These are phyloP conservation scores for Saturnispora sanitii DNA, from an alignment of 805 yeast species.

Conservation along the genomic window DNA sequence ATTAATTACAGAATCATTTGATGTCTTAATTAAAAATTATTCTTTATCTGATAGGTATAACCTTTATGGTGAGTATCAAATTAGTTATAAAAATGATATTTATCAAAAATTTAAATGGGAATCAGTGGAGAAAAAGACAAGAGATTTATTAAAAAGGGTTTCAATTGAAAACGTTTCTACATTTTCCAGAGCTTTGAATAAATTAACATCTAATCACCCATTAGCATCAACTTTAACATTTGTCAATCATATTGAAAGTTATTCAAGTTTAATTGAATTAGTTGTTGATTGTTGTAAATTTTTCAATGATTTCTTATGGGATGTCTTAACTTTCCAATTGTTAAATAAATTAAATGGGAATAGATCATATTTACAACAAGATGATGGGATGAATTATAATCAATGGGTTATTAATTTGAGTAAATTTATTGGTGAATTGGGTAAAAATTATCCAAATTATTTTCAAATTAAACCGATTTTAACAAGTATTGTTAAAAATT, in stretches of 20 bases:
- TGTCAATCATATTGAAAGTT: conserved; percentile 79
- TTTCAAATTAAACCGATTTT: conserved; percentile 60
- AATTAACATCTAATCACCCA: conserved; percentile 68
- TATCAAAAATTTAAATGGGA: conserved; percentile 47
- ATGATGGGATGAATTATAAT: conserved; percentile 70
- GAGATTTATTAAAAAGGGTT: conserved; percentile 65
- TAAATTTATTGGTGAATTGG: conserved; percentile 64
- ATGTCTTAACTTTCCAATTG: conserved; percentile 64
- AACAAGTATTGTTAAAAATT: conserved; percentile 47
- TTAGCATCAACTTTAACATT: conserved; percentile 63
- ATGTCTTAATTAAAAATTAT: conserved; percentile 38
- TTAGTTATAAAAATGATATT: conserved; percentile 45
- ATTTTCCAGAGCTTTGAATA: conserved; percentile 65
- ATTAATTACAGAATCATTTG: conserved; percentile 49
- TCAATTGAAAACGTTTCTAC: conserved; percentile 69
- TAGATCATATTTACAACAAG: conserved; percentile 58
- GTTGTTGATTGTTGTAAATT: conserved; percentile 71
- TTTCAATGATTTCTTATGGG: conserved; percentile 77
- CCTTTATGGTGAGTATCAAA: conserved; percentile 69
- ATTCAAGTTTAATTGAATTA: conserved; percentile 72
- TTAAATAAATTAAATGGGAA: conserved; percentile 60
- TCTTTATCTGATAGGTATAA: conserved; percentile 59
- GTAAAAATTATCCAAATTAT: conserved; percentile 38
- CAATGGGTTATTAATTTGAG: conserved; percentile 84
- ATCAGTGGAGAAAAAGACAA: conserved; percentile 70